Base-by-base conservation (phyloP, 2,329 filamentous ascomycete species). In the Mycosphaerella arachidis region DNA sequence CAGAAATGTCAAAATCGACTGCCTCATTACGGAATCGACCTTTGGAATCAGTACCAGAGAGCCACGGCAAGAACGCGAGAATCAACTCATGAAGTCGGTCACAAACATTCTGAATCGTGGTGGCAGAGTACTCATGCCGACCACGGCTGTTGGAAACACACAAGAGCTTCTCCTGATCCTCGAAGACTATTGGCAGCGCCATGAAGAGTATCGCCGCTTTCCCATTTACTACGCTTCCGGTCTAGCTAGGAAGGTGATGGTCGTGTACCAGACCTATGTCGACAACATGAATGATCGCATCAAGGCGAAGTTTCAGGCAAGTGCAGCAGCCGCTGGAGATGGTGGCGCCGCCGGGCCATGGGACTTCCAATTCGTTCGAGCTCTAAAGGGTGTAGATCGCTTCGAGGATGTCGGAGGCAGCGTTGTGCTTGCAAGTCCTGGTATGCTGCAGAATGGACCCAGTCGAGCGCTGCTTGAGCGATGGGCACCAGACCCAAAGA, bases 221-320 rank as follows among this genome's bases (percentile, higher is more conserved):
- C 94, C 94, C 5, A 97, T 99, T 63, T 99, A 97, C 79, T 99
- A 97, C 74, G 95, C 95, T 57, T 94, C 91, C 69, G 96, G 96
- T 70, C 84, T 97, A 46, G 94, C 94, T 0, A 83, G 93, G 63
- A 94, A 96, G 76, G 99, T 94, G 78, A 99, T 99, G 94, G 85
- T 97, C 31, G 92, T 97, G 3, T 99, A 99, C 73, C 94, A 97
- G 74, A 99, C 94, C 1, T 99, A 97, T 70, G 91, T 97, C 53
- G 91, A 92, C 53, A 92, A 92, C 57, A 99, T 99, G 94, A 99
- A 99, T 73, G 93, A 97, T 71, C 97, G 97, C 70, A 97, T 99
- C 79, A 97, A 96, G 75, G 86, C 91, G 10, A 84, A 96, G n/a
- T 97, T 97, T 76, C 56, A 92, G 53, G 67, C 68, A 52, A 95